Percentiles rank a stretch among this genome's conserved stretches.
Evolutionary conservation across 768 basidiomycete genomes (phyloP).

Genomic region (Tremella yokohamensis): DNA sequence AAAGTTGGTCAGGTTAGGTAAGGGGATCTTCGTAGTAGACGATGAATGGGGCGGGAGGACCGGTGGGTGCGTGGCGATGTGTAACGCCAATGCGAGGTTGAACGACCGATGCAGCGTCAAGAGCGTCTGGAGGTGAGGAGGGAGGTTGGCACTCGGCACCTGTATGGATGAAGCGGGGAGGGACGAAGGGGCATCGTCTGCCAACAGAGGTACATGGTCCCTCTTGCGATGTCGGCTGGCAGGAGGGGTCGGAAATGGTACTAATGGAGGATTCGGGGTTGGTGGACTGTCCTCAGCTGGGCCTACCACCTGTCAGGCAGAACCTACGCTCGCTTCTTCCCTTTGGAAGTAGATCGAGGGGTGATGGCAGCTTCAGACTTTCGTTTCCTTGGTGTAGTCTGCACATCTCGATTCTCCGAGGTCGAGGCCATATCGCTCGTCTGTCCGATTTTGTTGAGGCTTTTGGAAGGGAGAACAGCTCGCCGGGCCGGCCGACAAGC

Average conservation of each 20-base stretch:
- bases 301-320: background rate
- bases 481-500: no score
- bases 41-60: slow-evolving; percentile 45
- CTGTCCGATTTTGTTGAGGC: no score
- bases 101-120: slow-evolving; percentile 43
- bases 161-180: slow-evolving; percentile 8
- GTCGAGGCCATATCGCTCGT: no score
- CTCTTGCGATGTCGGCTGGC: slow-evolving; percentile 22
- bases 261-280: slow-evolving; percentile 45
- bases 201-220: slow-evolving; percentile 5
- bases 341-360: slow-evolving; percentile 11
- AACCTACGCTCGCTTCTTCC: slow-evolving; percentile 29
- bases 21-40: slow-evolving; percentile 24
- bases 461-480: no score
- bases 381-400: slow-evolving; percentile 32
- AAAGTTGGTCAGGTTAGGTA: slow-evolving; percentile 44
- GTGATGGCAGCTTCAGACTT: slow-evolving; percentile 17
- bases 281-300: slow-evolving; percentile 25
- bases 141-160: slow-evolving; percentile 17
- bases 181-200: slow-evolving; percentile 6
- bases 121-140: slow-evolving; percentile 45
- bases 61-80: slow-evolving; percentile 43
- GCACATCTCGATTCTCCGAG: slow-evolving; percentile 2
- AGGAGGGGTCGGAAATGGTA: slow-evolving; percentile 48
- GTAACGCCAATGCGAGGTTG: slow-evolving; percentile 46